Conservation (phyloP, 306 rosid species). For the Purshia tridentata region DNA sequence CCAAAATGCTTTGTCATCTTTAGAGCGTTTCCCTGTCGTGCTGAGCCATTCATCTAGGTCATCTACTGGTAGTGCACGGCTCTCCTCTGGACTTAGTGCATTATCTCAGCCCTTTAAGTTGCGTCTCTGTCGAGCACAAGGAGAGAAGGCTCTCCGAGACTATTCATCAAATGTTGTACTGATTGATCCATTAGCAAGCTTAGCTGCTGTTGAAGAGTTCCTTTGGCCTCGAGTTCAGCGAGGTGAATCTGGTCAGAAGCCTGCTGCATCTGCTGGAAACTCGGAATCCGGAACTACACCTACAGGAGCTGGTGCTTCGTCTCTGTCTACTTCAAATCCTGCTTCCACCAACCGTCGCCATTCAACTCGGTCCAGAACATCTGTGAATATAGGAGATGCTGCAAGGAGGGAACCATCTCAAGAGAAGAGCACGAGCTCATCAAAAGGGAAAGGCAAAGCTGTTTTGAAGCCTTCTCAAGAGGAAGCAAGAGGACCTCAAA, state of each 20-base stretch:
- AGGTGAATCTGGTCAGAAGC: constrained; percentile 78
- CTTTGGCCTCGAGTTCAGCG: constrained; percentile 97
- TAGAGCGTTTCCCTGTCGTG: constrained; percentile 96
- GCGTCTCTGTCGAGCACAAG: constrained; percentile 94
- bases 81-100: constrained; percentile 92
- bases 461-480: constrained; percentile 82
- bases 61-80: constrained; percentile 83
- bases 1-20: constrained; percentile 94
- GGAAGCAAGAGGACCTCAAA: constrained; percentile 86
- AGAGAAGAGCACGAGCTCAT: constrained; percentile 76
- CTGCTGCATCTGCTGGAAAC: constrained; percentile 61
- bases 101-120: constrained; percentile 90
- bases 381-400: constrained; percentile 73
- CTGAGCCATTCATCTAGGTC: constrained; percentile 95
- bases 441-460: constrained; percentile 97
- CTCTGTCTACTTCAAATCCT: constrained; percentile 67
- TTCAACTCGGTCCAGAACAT: constrained; percentile 82
- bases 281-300: constrained; percentile 84
- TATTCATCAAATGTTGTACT: constrained; percentile 90
- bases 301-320: constrained; percentile 63
- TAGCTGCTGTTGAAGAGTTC: constrained; percentile 97
- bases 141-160: constrained; percentile 85
- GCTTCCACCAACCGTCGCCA: constrained; percentile 64
- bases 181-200: constrained; percentile 91
- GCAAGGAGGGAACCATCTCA: constrained; percentile 59